Percentiles rank a stretch among this genome's conserved stretches.
These are phyloP conservation scores for Fusarium piperis DNA, from an alignment of 2,329 filamentous ascomycete species.

Conservation along the genomic window DNA sequence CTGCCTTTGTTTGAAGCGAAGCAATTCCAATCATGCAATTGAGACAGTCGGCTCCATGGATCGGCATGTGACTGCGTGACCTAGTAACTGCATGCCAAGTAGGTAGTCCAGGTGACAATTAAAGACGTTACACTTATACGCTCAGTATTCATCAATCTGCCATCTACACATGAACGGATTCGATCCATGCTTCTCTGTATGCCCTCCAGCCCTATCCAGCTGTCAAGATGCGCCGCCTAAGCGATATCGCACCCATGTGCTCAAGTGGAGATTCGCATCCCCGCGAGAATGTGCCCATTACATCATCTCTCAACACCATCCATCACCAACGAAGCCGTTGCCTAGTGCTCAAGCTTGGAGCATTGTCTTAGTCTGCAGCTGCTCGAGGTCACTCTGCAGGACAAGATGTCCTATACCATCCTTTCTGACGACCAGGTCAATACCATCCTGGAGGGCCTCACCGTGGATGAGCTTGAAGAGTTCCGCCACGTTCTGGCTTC, in stretches of 20 bases:
- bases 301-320: constrained; percentile 33
- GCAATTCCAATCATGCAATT: background rate
- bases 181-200: background rate
- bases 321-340: background rate
- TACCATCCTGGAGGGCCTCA: constrained; percentile 63
- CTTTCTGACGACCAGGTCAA: constrained; percentile 67
- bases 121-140: background rate
- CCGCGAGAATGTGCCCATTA: constrained; percentile 24
- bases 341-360: background rate
- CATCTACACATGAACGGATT: background rate
- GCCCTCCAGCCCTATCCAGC: background rate
- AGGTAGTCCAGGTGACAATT: too few relatives aligned
- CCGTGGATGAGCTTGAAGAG: constrained; percentile 59
- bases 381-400: background rate
- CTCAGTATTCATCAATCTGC: background rate
- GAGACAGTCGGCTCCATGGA: background rate
- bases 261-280: constrained; percentile 36
- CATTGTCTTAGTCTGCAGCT: background rate
- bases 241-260: constrained; percentile 20
- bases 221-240: background rate
- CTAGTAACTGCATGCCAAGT: background rate
- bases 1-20: background rate
- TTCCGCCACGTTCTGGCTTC: constrained; percentile 60
- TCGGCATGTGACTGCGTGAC: background rate
- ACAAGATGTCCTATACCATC: constrained; percentile 65